Base-by-base conservation (phyloP, 306 rosid species). In the Vigna unguiculata region DNA sequence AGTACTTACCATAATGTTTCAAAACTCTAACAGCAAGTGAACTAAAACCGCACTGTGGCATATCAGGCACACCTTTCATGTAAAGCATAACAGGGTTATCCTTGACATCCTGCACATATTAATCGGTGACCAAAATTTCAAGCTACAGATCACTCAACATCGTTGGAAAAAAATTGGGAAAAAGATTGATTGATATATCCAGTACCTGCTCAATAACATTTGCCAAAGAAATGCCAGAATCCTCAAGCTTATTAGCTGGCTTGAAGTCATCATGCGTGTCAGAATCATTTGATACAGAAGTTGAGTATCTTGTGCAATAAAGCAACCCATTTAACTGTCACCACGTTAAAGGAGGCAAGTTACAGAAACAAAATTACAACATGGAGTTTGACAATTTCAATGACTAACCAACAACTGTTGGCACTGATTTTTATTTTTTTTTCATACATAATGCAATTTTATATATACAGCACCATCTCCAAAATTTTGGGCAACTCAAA, bases 251-350 rank as follows among this genome's bases (percentile, higher is more conserved):
- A 57, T 77, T 87, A 46, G 91, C 82, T 6, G 99, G 97, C 79
- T 86, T 95, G 85, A 95, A 95, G 71, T 92, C 99, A 45, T 92
- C 97, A 36, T 90, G 99, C 1, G 97, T 88, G 52, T 92, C 99
- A 2, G 87, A 80, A 79, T 92, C 98, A 80, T 80, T 77, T 3
- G 93, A 84, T 49, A 68, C 86, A 2, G 84, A 64, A 36, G 87
- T 78, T 14, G 82, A 85, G 82, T 72, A 86, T 84, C 85, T 85
- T 85, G 72, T 75, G 71, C 88, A 86, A 79, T 78, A 66, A 60
- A 81, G 64, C 74, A 62, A 75, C 55, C 90, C 79, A 57, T 84
- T 67, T 38, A 81, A 75, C 98, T 89, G 82, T 43, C 5, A 86
- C 46, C 43, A 78, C 34, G 64, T 28, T 21, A 71, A 59, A 70